These are phyloP conservation scores for Rhytidhysteron rufulum DNA, from an alignment of 2,329 filamentous ascomycete species.

Conservation along the genomic window DNA sequence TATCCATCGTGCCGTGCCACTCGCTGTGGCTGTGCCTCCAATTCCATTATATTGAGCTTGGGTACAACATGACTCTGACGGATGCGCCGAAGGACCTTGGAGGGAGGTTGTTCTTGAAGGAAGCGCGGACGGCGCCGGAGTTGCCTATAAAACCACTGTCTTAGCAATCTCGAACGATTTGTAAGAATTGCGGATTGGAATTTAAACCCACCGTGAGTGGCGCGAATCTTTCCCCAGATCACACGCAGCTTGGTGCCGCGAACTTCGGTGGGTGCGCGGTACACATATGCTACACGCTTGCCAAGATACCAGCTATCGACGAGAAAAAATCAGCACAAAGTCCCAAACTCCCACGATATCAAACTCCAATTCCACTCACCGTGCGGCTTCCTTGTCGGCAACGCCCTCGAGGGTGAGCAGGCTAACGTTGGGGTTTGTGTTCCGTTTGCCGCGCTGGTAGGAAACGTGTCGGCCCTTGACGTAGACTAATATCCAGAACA, in stretches of 20 bases:
- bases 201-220: slow-evolving; percentile 84
- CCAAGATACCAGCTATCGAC: slow-evolving; percentile 74
- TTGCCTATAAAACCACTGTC: slow-evolving; percentile 64
- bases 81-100: slow-evolving; percentile 84
- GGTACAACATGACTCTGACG: slow-evolving; percentile 96
- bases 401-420: slow-evolving; percentile 99
- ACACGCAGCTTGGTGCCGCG: slow-evolving; percentile 97
- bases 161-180: slow-evolving; percentile 2
- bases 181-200: slow-evolving; percentile 1
- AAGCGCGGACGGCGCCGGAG: slow-evolving; percentile 95
- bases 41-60: slow-evolving; percentile 98
- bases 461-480: too few relatives aligned
- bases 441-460: too few relatives aligned
- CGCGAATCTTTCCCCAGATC: slow-evolving; percentile 67
- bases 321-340: not conserved
- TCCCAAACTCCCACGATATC: not conserved
- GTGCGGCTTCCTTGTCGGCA: slow-evolving; percentile 82
- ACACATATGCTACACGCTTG: slow-evolving; percentile 99
- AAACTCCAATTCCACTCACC: slow-evolving; percentile 47
- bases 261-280: slow-evolving; percentile 91
- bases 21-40: too few relatives aligned
- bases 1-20: too few relatives aligned
- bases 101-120: slow-evolving; percentile 95
- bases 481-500: too few relatives aligned
- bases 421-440: slow-evolving; percentile 81